phyloP scores from a whole-genome alignment of 257 asterid species.

The Sherardia arvensis region DNA sequence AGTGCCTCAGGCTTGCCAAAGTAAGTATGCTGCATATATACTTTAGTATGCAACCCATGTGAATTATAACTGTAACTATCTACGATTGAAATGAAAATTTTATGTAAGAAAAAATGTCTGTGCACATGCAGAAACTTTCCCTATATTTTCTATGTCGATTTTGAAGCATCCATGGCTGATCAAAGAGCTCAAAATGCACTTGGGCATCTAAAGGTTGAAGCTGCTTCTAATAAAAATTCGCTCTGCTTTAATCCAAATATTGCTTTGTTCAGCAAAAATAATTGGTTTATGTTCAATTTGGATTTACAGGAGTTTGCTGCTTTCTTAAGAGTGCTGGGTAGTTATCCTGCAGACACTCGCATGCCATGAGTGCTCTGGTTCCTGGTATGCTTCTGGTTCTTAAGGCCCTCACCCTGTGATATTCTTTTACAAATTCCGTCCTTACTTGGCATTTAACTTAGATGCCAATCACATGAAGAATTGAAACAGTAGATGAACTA shows the following conservation, averaged over 20 bases:
- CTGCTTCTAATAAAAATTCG: background rate
- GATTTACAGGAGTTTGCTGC: slow-evolving; percentile 82
- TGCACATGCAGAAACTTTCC: slow-evolving; percentile 85
- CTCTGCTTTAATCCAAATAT: background rate
- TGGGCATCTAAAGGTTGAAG: slow-evolving; percentile 65
- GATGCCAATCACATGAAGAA: background rate
- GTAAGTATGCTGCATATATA: slow-evolving; percentile 29
- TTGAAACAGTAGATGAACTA: background rate
- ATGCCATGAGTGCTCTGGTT: slow-evolving; percentile 34
- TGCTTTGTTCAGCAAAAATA: background rate
- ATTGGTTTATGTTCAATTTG: background rate
- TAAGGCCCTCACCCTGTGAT: background rate
- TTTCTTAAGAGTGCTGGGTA: slow-evolving; percentile 88
- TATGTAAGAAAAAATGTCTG: background rate
- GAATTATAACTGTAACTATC: background rate
- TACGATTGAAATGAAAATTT: background rate
- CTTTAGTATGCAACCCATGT: background rate
- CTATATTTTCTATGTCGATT: slow-evolving; percentile 93
- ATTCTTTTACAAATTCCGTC: too few relatives aligned
- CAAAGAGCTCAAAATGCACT: slow-evolving; percentile 98
- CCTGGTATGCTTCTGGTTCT: slow-evolving; percentile 22
- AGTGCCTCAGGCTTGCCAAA: slow-evolving; percentile 48
- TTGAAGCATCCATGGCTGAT: slow-evolving; percentile 99
- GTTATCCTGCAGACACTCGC: slow-evolving; percentile 88
- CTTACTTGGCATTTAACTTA: background rate